These are phyloP conservation scores for Blastocystis sp. DNA, from an alignment of 352 stramenopile genomes.

Conservation along the genomic window DNA sequence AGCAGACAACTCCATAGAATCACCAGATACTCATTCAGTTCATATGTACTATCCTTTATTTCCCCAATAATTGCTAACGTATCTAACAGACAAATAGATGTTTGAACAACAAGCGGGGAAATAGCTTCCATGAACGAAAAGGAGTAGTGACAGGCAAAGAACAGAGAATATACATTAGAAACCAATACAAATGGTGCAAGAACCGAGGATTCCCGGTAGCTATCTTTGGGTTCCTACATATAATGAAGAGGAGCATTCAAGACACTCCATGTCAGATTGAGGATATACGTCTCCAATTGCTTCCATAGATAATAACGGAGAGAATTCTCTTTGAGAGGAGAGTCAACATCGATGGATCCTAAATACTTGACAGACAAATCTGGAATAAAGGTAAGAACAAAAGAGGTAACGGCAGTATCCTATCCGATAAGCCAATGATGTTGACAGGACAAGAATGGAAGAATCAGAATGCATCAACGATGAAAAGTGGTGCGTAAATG, in stretches of 20 bases:
- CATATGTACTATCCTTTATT: background rate
- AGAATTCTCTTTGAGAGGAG: background rate
- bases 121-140: constrained; percentile 4
- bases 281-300: background rate
- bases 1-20: constrained; percentile 4
- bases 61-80: background rate
- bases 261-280: background rate
- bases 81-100: background rate
- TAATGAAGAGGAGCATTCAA: background rate
- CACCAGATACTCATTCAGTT: background rate
- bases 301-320: constrained; percentile 39
- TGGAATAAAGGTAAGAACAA: constrained; percentile 21
- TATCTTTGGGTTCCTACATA: background rate
- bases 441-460: background rate
- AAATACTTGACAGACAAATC: constrained; percentile 9
- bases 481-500: background rate
- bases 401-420: background rate
- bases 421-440: background rate
- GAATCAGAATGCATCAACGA: background rate
- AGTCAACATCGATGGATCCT: background rate
- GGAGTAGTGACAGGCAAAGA: background rate
- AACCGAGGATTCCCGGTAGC: background rate
- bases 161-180: background rate
- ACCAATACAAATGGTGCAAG: background rate
- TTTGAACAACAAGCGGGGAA: background rate